These are phyloP conservation scores for Scheffersomyces stambukii DNA, from an alignment of 1,139 yeast species.

Conservation along the genomic window DNA sequence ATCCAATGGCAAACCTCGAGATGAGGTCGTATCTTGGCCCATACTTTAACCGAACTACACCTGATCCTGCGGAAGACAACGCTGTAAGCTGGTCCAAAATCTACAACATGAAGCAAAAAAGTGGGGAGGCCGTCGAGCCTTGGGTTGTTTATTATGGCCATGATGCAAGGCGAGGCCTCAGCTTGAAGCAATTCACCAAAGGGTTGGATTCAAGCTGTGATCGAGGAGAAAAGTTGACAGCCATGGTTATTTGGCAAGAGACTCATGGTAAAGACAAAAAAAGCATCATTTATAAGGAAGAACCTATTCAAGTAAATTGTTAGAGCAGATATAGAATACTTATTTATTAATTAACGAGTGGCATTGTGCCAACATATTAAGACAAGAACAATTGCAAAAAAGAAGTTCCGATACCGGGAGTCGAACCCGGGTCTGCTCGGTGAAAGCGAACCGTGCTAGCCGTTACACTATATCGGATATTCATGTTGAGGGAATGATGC, in stretches of 20 bases:
- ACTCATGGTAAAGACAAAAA: slow-evolving; percentile 4
- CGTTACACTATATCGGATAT: slow-evolving; percentile 82
- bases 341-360: too few relatives aligned
- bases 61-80: slow-evolving; percentile 42
- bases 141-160: slow-evolving; percentile 81
- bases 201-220: slow-evolving; percentile 87
- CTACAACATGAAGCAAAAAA: slow-evolving; percentile 53
- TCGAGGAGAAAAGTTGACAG: slow-evolving; percentile 66
- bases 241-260: slow-evolving; percentile 37
- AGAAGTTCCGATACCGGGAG: slow-evolving; percentile 83
- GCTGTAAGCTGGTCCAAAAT: slow-evolving; percentile 63
- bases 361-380: too few relatives aligned
- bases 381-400: too few relatives aligned
- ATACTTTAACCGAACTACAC: slow-evolving; percentile 48
- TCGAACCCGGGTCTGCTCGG: slow-evolving; percentile 84
- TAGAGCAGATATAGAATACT: too few relatives aligned
- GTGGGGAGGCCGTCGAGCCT: slow-evolving; percentile 18
- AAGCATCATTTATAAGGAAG: slow-evolving; percentile 5
- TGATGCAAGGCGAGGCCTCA: slow-evolving; percentile 77
- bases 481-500: too few relatives aligned
- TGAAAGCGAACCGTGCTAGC: slow-evolving; percentile 82
- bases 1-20: slow-evolving; percentile 56
- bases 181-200: slow-evolving; percentile 57
- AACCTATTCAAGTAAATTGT: slow-evolving; percentile 10
- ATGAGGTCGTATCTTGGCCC: slow-evolving; percentile 62